These are phyloP conservation scores for Hirsutella minnesotensis DNA, from an alignment of 2,329 filamentous ascomycete genomes.

Conservation along the genomic window DNA sequence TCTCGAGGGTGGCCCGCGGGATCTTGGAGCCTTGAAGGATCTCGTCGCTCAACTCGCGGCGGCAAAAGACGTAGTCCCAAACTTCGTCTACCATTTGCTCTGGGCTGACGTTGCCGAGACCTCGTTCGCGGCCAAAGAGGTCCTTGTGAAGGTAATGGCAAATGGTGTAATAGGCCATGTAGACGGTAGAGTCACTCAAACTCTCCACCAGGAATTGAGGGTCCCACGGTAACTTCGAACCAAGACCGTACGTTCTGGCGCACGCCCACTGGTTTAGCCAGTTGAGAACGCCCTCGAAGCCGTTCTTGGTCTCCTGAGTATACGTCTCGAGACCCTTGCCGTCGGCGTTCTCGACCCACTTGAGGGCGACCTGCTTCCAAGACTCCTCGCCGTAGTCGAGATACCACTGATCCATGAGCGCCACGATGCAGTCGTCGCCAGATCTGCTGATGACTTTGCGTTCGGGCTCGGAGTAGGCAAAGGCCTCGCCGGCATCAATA, in stretches of 20 bases:
- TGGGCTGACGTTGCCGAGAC: slow-evolving; percentile 55
- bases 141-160: slow-evolving; percentile 65
- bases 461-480: slow-evolving; percentile 89
- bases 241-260: slow-evolving; percentile 80
- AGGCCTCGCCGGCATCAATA: slow-evolving; percentile 66
- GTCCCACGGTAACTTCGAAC: slow-evolving; percentile 93
- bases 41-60: slow-evolving; percentile 56
- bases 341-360: slow-evolving; percentile 57
- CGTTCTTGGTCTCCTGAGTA: slow-evolving; percentile 62
- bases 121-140: slow-evolving; percentile 67
- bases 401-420: slow-evolving; percentile 95
- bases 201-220: slow-evolving; percentile 81
- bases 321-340: slow-evolving; percentile 68
- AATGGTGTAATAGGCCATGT: slow-evolving; percentile 71
- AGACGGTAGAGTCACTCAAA: slow-evolving; percentile 84
- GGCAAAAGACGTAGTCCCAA: slow-evolving; percentile 90
- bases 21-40: slow-evolving; percentile 57
- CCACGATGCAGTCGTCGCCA: slow-evolving; percentile 85
- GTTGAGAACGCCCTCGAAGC: slow-evolving; percentile 73
- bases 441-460: slow-evolving; percentile 79
- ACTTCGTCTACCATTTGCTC: slow-evolving; percentile 91
- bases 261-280: slow-evolving; percentile 98
- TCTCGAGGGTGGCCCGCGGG: slow-evolving; percentile 57
- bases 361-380: slow-evolving; percentile 68
- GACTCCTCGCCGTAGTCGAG: slow-evolving; percentile 87